Percentiles rank a stretch among this genome's conserved stretches.
phyloP scores from a whole-genome alignment of 331 rosid species.

The Cydonia oblonga region DNA sequence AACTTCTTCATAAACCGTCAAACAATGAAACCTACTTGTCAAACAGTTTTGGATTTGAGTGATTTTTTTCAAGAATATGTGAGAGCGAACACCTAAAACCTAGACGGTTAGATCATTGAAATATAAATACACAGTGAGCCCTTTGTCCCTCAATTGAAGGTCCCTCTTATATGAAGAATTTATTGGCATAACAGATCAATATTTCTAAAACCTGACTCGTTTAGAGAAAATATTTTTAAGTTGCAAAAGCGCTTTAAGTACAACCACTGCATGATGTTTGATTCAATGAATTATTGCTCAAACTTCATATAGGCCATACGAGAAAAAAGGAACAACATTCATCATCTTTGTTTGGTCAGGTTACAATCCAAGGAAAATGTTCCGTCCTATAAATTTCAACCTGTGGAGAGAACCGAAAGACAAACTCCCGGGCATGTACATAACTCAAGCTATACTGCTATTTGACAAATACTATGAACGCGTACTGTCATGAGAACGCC shows the following conservation, averaged over 20 bases:
- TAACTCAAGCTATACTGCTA: constrained; percentile 13
- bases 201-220: too few species aligned
- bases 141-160: too few species aligned
- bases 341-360: not conserved
- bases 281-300: not conserved
- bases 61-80: too few species aligned
- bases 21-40: too few species aligned
- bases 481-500: constrained; percentile 25
- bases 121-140: too few species aligned
- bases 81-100: too few species aligned
- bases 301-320: not conserved
- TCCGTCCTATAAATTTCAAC: not conserved
- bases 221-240: too few species aligned
- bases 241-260: not conserved
- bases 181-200: too few species aligned
- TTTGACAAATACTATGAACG: constrained; percentile 17
- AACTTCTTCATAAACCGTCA: too few species aligned
- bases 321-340: not conserved
- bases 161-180: too few species aligned
- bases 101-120: too few species aligned
- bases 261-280: not conserved
- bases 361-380: not conserved
- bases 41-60: too few species aligned
- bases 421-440: constrained; percentile 31
- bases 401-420: constrained; percentile 2